phyloP scores from a whole-genome alignment of 2,329 filamentous ascomycete species.

The Cladorrhinum sp. region DNA sequence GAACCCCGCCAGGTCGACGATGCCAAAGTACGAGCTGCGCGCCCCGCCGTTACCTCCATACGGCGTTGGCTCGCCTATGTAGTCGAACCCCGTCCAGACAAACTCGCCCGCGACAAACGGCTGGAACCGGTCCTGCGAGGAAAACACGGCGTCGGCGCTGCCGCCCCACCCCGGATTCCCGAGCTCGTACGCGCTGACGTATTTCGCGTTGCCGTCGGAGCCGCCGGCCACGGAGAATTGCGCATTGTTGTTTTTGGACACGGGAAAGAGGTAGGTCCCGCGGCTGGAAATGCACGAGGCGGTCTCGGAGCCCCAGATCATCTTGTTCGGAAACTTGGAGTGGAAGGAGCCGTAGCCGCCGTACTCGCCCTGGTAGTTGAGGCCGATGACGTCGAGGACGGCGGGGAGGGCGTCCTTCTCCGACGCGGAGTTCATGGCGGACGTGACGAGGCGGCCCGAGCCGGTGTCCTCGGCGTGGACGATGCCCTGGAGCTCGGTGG shows the following conservation, averaged over 20 bases:
- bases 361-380: conserved; percentile 54
- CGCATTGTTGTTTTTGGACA: conserved; percentile 33
- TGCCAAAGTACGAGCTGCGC: conserved; percentile 54
- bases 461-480: conserved; percentile 41
- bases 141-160: conserved; percentile 54
- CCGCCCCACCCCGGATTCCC: conserved; percentile 43
- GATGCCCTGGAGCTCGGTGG: conserved; percentile 40
- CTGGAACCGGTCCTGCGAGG: conserved; percentile 40
- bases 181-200: conserved; percentile 47
- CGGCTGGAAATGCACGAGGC: conserved; percentile 47
- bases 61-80: conserved; percentile 32
- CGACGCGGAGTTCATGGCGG: conserved; percentile 45
- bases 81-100: conserved; percentile 33
- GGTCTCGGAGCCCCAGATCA: conserved; percentile 43
- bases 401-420: conserved; percentile 37
- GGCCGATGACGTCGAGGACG: conserved; percentile 43
- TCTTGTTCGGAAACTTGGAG: conserved; percentile 43
- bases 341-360: conserved; percentile 43
- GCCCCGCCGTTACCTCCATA: conserved; percentile 41
- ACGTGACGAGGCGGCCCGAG: conserved; percentile 41
- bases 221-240: conserved; percentile 38
- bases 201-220: conserved; percentile 31
- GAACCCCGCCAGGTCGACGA: conserved; percentile 56
- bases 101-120: conserved; percentile 50
- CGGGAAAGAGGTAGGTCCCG: conserved; percentile 52